Base-by-base conservation (phyloP, 1,139 yeast genomes). In the Suhomyces panamericanus region DNA sequence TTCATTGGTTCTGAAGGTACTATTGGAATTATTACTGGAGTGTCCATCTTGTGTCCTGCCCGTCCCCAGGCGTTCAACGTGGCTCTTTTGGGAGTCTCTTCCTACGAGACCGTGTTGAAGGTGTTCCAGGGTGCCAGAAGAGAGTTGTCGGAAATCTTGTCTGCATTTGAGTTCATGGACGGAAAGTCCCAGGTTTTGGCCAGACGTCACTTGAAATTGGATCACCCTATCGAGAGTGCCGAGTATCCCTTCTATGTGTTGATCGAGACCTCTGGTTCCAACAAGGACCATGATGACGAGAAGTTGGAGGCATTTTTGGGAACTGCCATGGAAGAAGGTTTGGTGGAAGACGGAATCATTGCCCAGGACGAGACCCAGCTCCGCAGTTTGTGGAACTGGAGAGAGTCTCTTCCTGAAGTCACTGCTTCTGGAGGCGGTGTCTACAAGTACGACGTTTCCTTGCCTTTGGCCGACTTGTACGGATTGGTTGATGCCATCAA, bases 121-220 rank as follows among this genome's bases (percentile, higher is more conserved):
- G 85, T 91, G 2, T 93, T 90, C 66, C 83, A 80, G 37, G 81
- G 80, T 54, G 95, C 97, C 32, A 85, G 87, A 58, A 67, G 71
- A 39, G 96, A 88, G 57, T 77, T 91, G 35, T 80, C 87, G 16
- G 98, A 91, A 63, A 84, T 91, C 52, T 74, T 91, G 50, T 87
- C 96, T 31, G 97, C 98, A 7, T 91, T 89, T 67, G 99, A 91
- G 65, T 87, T 91, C 58, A 91, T 91, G 97, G 99, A 91, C 62
- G 71, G 78, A 26, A 78, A 77, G 44, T 85, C 95, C 2, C 95
- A 87, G 64, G 63, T 72, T 35, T 71, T 89, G 52, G 82, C 90
- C 20, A 76, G 74, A 35, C 67, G 75, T 42, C 78, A 81, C 56
- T 71, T 83, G 54, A 69, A 76, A 39, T 58, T 73, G 11, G 73